Evolutionary conservation across 352 stramenopile genomes (phyloP), one percentile per base, ranked within the genome.

Genomic region (Pythium aquatile): DNA sequence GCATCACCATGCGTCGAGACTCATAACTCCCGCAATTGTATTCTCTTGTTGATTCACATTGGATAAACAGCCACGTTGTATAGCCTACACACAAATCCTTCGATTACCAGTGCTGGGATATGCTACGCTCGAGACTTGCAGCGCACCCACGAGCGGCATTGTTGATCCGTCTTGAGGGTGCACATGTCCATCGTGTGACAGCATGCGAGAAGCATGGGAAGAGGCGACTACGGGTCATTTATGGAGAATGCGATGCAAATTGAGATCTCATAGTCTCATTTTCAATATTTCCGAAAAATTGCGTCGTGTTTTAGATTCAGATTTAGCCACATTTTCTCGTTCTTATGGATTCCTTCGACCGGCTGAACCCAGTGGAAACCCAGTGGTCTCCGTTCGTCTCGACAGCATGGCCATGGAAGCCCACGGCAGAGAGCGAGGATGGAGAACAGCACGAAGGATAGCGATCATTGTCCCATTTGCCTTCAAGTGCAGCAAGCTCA

Each of bases 361-460:
- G 7, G 13, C 9, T 66, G 53, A 57, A 67, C 61, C 61, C 61
- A 62, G 37, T 40, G 53, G 20, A 17, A 55, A 67, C 53, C 61
- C 61, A 61, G 6, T 51, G 48, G 46, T n/a, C 24, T 13, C 11
- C 54, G 49, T 55, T 40, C 5, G n/a, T 52, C 46, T 52, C 26
- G 28, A 13, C 9, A 52, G 17, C 11, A 30, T 10, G 20, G 11
- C 44, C 44, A 9, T 16, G 4, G 4, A 26, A 16, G 44, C 33
- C 32, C 33, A 39, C 33, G 33, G 33, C 3, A 39, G 33, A 39
- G 33, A 39, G 33, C 3, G 33, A 39, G 32, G 6, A 1, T 24
- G 20, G 20, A 24, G 20, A 24, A 24, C 7, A 42, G 37, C 10
- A 42, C 17, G 37, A n/a, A 51, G n/a, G 24, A 51, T 16, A 30